Evolutionary conservation across 352 stramenopile species (phyloP).

Genomic region (Phytophthora ohioensis): DNA sequence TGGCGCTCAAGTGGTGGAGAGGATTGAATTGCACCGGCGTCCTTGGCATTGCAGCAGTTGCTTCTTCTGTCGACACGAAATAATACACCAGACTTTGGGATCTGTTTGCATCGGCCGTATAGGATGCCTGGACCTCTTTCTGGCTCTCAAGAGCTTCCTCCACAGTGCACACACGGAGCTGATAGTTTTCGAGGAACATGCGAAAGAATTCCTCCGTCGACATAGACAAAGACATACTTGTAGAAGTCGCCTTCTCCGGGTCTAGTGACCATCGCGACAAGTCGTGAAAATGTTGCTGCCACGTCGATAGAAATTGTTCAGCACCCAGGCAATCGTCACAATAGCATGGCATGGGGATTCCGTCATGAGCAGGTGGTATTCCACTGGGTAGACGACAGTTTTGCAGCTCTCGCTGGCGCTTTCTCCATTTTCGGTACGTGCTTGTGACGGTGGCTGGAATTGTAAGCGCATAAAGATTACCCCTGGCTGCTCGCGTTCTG

Average conservation of each 20-base stretch:
- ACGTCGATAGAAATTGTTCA: constrained; percentile 58
- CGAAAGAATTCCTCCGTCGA: constrained; percentile 43
- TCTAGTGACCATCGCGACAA: constrained; percentile 50
- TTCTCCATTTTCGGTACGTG: constrained; percentile 54
- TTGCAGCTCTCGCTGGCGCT: constrained; percentile 45
- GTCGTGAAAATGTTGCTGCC: constrained; percentile 64
- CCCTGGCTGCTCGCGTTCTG: constrained; percentile 1
- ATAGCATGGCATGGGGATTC: constrained; percentile 54
- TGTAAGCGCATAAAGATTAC: constrained; percentile 45
- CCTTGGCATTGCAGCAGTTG: neutral
- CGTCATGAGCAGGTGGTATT: constrained; percentile 43
- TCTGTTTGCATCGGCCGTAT: neutral
- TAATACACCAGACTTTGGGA: constrained; percentile 42
- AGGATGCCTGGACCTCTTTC: constrained; percentile 1
- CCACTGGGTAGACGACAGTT: constrained; percentile 49
- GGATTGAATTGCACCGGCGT: constrained; percentile 39
- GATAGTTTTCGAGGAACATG: constrained; percentile 42
- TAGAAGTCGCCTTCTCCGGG: constrained; percentile 3
- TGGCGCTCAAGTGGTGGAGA: constrained; percentile 43
- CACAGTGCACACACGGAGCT: constrained; percentile 24
- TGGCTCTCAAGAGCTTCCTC: constrained; percentile 7
- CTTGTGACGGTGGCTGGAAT: constrained; percentile 40
- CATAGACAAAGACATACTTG: constrained; percentile 4
- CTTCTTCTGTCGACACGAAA: constrained; percentile 38
- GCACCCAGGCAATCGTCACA: constrained; percentile 63